Evolutionary conservation across 1,284 basidiomycete genomes (phyloP).

Genomic region (Anthracocystis panici-leucophaei): DNA sequence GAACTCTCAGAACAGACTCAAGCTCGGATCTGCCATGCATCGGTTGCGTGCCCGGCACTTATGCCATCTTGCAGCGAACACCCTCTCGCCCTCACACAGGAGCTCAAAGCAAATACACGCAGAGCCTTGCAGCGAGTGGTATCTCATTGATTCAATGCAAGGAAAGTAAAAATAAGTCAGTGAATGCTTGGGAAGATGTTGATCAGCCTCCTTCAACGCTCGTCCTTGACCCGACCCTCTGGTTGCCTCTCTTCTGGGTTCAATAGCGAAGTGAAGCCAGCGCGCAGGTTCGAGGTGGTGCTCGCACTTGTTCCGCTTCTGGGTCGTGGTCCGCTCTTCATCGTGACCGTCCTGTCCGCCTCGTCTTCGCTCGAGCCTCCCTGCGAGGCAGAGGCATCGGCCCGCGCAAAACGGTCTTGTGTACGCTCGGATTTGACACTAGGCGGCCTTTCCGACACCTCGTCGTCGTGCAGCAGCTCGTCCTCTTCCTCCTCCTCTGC

Average conservation of each 20-base stretch:
- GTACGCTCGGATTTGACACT: constrained; percentile 8
- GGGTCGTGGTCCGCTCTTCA: constrained; percentile 22
- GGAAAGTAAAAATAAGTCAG: too few relatives aligned
- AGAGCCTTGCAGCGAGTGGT: too few relatives aligned
- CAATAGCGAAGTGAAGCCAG: constrained; percentile 39
- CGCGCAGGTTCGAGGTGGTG: constrained; percentile 34
- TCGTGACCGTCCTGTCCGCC: constrained; percentile 39
- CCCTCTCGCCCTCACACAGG: too few relatives aligned
- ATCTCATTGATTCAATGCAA: too few relatives aligned
- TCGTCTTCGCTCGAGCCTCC: constrained; percentile 36
- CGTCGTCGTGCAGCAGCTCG: constrained; percentile 34
- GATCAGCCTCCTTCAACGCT: constrained; percentile 8
- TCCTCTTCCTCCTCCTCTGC: constrained; percentile 45
- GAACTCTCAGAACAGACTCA: too few relatives aligned
- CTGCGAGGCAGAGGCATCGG: constrained; percentile 10
- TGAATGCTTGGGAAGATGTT: too few relatives aligned
- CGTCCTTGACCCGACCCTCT: constrained; percentile 27
- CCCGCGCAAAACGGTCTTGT: constrained; percentile 4
- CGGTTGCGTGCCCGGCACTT: too few relatives aligned
- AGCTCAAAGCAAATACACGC: too few relatives aligned
- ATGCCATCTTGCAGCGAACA: too few relatives aligned
- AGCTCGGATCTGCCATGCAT: too few relatives aligned
- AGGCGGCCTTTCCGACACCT: neutral
- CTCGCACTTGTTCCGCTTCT: constrained; percentile 37
- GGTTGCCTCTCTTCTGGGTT: constrained; percentile 29